Evolutionary conservation across 306 rosid genomes (phyloP).

Genomic region (Pterocarpus santalinus): DNA sequence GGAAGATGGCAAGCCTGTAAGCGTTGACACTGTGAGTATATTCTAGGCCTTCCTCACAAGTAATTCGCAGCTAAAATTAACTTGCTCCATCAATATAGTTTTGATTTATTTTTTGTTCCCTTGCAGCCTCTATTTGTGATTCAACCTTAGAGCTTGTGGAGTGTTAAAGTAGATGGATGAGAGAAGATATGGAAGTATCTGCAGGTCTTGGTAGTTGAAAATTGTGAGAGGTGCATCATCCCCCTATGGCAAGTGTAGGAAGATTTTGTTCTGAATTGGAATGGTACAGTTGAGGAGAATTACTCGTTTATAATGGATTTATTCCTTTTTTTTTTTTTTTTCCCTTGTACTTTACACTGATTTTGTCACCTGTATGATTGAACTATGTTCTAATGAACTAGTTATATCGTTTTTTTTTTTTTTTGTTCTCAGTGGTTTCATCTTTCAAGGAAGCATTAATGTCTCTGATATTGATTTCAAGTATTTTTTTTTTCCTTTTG

Average conservation of each 20-base stretch:
- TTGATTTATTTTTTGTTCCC: constrained; percentile 35
- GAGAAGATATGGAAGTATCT: constrained; percentile 27
- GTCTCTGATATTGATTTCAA: constrained; percentile 31
- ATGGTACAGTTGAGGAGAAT: constrained; percentile 52
- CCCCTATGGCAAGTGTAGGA: constrained; percentile 47
- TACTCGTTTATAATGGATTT: constrained; percentile 45
- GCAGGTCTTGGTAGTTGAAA: constrained; percentile 42
- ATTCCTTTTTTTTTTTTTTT: not conserved
- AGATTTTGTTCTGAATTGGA: constrained; percentile 56
- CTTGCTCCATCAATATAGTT: not conserved
- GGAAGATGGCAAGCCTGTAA: constrained; percentile 70
- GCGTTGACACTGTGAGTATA: constrained; percentile 65
- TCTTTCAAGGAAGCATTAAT: constrained; percentile 17
- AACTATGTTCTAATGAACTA: constrained; percentile 39
- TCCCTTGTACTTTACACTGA: constrained; percentile 5
- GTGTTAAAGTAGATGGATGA: constrained; percentile 41
- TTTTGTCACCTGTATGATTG: constrained; percentile 32
- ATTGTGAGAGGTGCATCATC: constrained; percentile 50
- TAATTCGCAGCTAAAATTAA: constrained; percentile 19
- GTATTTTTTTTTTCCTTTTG: not conserved
- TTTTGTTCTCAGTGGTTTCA: not conserved
- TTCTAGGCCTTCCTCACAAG: constrained; percentile 23
- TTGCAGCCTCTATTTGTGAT: constrained; percentile 80
- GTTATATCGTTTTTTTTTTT: not conserved
- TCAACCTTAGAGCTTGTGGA: constrained; percentile 60